phyloP scores from a whole-genome alignment of 805 yeast species.

The Suhomyces prunicola region DNA sequence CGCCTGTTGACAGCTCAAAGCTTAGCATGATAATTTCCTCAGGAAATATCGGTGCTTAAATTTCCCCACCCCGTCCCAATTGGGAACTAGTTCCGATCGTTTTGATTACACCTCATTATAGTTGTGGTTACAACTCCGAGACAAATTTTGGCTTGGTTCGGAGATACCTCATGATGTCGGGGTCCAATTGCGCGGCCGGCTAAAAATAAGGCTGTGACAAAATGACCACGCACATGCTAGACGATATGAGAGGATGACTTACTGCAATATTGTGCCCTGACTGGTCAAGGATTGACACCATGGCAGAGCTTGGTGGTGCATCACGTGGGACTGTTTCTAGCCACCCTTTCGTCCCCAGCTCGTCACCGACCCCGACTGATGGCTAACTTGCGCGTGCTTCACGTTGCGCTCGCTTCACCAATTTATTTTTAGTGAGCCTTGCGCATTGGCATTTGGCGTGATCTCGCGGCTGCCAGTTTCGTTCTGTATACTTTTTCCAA shows the following conservation, averaged over 20 bases:
- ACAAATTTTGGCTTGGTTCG: not conserved
- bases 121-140: not conserved
- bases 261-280: not conserved
- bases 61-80: not conserved
- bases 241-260: not conserved
- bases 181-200: not conserved
- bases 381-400: not conserved
- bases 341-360: not conserved
- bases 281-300: not conserved
- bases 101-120: not conserved
- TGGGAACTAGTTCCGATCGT: not conserved
- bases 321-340: not conserved
- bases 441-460: not conserved
- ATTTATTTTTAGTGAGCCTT: not conserved
- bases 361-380: not conserved
- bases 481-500: not conserved
- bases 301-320: not conserved
- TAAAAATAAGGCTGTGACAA: not conserved
- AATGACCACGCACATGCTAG: not conserved
- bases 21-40: not conserved
- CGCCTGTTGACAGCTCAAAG: not conserved
- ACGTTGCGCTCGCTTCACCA: not conserved
- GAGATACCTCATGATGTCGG: not conserved
- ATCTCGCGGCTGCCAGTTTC: not conserved
- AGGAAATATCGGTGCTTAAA: not conserved